phyloP scores from a whole-genome alignment of 495 filamentous ascomycete species.

The Tuber indicum region DNA sequence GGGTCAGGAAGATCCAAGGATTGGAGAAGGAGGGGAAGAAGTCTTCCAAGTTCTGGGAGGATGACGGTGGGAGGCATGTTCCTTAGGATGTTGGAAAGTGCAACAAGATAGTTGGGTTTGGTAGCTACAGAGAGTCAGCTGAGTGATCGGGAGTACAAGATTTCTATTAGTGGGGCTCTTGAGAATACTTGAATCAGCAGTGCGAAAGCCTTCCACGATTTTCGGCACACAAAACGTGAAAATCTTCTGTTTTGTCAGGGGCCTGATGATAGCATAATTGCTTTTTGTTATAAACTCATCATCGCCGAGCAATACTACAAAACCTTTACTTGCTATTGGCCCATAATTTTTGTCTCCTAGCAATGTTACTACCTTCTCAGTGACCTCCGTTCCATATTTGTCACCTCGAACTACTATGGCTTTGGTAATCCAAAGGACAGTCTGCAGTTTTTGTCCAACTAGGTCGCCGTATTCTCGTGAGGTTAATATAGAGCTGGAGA shows the following conservation, averaged over 20 bases:
- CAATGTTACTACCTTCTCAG: slow-evolving; percentile 51
- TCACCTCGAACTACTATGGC: slow-evolving; percentile 49
- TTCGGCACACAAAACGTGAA: slow-evolving; percentile 58
- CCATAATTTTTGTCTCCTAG: slow-evolving; percentile 51
- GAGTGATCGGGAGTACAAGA: not conserved
- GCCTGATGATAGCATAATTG: slow-evolving; percentile 59
- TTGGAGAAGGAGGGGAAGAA: slow-evolving; percentile 65
- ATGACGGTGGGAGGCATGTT: slow-evolving; percentile 57
- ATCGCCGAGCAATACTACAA: slow-evolving; percentile 55
- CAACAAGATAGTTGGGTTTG: slow-evolving; percentile 60
- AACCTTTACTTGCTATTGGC: slow-evolving; percentile 50
- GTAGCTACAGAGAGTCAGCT: slow-evolving; percentile 33
- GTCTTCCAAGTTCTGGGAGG: slow-evolving; percentile 53
- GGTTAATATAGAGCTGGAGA: slow-evolving; percentile 5
- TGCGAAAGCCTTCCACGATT: slow-evolving; percentile 53
- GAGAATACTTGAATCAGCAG: slow-evolving; percentile 43
- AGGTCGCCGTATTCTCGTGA: slow-evolving; percentile 3
- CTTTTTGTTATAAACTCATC: slow-evolving; percentile 59
- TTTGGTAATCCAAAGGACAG: slow-evolving; percentile 54
- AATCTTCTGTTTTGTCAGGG: slow-evolving; percentile 60
- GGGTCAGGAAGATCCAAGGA: slow-evolving; percentile 57
- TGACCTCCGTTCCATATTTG: slow-evolving; percentile 46
- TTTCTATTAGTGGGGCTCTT: not conserved
- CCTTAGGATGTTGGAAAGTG: slow-evolving; percentile 59
- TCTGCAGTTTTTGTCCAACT: slow-evolving; percentile 34